Evolutionary conservation across 164 flowering plant species (phyloP), one percentile per base, ranked within the genome.

Genomic region (Houttuynia cordata): DNA sequence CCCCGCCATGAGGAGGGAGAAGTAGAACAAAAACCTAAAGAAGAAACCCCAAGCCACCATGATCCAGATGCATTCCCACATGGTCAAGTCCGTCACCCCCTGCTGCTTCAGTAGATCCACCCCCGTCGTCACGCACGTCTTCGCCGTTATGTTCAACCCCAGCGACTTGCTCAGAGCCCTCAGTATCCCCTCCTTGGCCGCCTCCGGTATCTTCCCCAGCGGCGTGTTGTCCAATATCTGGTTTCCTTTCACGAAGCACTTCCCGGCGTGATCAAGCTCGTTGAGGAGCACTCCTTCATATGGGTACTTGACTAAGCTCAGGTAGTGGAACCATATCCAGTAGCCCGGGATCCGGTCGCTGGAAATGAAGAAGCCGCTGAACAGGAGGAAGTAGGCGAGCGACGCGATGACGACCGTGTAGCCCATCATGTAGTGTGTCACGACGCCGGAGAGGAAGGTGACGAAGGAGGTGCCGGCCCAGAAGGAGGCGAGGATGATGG

Each of bases 381-480:
- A 89, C 40, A 92, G 85, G 0, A 92, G 78, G 65, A 87, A 89
- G 70, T 92, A 87, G 10, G 96, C 93, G 8, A 92, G 62, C 6
- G 82, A 64, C 10, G 96, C 87, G 0, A 92, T 86, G 4, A 89
- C 96, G 0, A 89, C 82, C 0, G 86, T 79, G 81, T 71, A 91
- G 0, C 98, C 98, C 18, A 91, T 15, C 87, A 89, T 87, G 4
- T 83, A 95, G 52, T 87, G 79, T 0, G 95, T 69, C 10, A 91
- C 80, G 7, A 91, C 70, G 7, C 96, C 96, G 1, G 98, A 88
- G 14, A 91, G 78, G 71, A 91, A 91, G 2, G 98, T 89, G 4
- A 91, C 98, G 71, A 91, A 91, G 1, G 96, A 86, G 68, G 74
- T 84, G 0, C 96, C 98, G 6, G 94, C 96, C 96, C 96, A 92